Evolutionary conservation across 78 protist species (phyloP), one percentile per base, ranked within the genome.

Genomic region (Dictyostelium capitatum): DNA sequence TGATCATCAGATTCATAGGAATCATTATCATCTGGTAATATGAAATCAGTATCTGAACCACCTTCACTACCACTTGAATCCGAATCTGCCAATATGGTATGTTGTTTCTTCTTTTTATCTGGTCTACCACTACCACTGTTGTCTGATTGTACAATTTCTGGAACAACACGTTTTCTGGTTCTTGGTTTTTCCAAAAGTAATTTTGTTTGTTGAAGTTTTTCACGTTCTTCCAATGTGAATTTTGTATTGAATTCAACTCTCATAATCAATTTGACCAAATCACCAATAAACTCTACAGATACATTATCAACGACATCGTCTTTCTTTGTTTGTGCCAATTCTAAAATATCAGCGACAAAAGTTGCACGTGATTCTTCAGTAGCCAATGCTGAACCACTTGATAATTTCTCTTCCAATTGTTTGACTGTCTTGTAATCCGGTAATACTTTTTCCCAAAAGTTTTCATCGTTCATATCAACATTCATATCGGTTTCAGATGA

Each of bases 371-470:
- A 30, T 37, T 87, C 93, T 8, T 87, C 93, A 8, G 54, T 65
- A 11, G 57, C 53, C 20, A 87, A 48, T 1, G 64, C 41, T 0
- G 75, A 53, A 1, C 80, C 93, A 51, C n/a, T 77, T 2, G 78
- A 8, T 0, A 95, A 47, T 17, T 69, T 73, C 47, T 95, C 95
- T 25, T 81, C 87, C 54, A 95, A 41, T 43, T 83, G 80, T n/a
- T 80, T 57, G 53, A 90, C 93, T 9, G 97, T 95, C 46, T 82
- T 84, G 80, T 81, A 89, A 47, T 79, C 89, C 30, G 97, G 97
- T 46, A 95, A 47, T 6, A 95, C 84, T 87, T 96, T 96, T 10
- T 72, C 75, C 98, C 98, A 96, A 77, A 96, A 96, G 96, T 96
- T 62, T 46, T 92, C 94, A 57, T 84, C 98, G 19, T 96, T 46